A percentile compares a stretch with the other conserved stretches of the same genome.
Conservation (phyloP, 1,284 basidiomycete genomes). For the Leccinum pachyderme region DNA sequence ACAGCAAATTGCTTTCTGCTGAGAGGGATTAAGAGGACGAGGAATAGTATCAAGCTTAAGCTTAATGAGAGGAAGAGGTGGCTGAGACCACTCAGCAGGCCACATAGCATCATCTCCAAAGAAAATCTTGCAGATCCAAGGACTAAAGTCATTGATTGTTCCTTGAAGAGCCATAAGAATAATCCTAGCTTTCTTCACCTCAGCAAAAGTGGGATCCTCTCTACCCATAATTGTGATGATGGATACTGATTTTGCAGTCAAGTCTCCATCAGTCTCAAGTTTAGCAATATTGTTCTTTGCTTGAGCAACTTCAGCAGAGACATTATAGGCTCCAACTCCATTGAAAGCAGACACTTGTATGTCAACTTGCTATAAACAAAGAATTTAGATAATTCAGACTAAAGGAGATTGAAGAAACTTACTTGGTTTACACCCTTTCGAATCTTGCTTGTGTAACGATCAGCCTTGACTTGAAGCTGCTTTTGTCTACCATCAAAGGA, state of each 20-base stretch:
- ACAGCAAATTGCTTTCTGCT: constrained; percentile 24
- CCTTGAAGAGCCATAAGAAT: constrained; percentile 55
- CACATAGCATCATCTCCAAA: constrained; percentile 39
- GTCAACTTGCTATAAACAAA: constrained; percentile 12
- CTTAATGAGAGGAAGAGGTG: constrained; percentile 12
- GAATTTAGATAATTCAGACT: not conserved
- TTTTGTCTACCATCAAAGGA: constrained; percentile 23
- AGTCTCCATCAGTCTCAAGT: constrained; percentile 12
- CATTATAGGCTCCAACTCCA: constrained; percentile 17
- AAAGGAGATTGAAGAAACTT: constrained; percentile 15
- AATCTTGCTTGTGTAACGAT: constrained; percentile 45
- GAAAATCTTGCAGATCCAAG: constrained; percentile 60
- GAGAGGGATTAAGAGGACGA: constrained; percentile 28
- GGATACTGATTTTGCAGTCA: constrained; percentile 31
- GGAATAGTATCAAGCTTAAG: constrained; percentile 17
- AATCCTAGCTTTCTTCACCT: constrained; percentile 41
- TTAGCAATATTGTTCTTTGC: constrained; percentile 4
- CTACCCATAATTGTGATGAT: constrained; percentile 46
- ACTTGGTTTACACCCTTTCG: constrained; percentile 30
- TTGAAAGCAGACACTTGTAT: constrained; percentile 16
- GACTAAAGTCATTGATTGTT: constrained; percentile 38
- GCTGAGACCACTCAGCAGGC: constrained; percentile 40
- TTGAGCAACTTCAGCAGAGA: constrained; percentile 15
- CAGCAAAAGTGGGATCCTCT: constrained; percentile 53
- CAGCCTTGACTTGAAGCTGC: constrained; percentile 31